Evolutionary conservation across 148 eudicot species (phyloP).

Genomic region (Cornus suecica): DNA sequence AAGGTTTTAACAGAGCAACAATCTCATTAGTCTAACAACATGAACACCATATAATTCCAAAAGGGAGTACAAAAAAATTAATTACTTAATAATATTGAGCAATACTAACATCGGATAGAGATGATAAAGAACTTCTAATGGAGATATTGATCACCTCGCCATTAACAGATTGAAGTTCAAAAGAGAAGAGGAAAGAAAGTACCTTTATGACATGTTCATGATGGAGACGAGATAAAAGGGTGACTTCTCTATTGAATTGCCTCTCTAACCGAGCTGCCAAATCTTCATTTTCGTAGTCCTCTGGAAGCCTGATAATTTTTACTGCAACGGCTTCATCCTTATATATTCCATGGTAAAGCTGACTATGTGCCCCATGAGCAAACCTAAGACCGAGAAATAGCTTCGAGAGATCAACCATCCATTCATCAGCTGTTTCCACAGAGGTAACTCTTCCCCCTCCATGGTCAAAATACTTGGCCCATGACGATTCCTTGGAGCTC

Average conservation of each 20-base stretch:
- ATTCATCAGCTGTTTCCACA: slow-evolving; percentile 71
- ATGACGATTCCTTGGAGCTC: slow-evolving; percentile 43
- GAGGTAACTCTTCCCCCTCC: slow-evolving; percentile 73
- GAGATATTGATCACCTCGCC: neutral
- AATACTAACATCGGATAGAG: neutral
- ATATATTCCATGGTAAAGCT: slow-evolving; percentile 81
- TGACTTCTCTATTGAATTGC: slow-evolving; percentile 74
- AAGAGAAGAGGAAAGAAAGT: no score
- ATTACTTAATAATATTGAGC: neutral
- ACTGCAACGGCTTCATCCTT: slow-evolving; percentile 79
- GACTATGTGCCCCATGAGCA: slow-evolving; percentile 87
- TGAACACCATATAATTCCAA: neutral
- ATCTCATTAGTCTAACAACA: neutral
- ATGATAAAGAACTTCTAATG: neutral
- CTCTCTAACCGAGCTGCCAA: slow-evolving; percentile 65
- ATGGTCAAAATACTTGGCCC: slow-evolving; percentile 83
- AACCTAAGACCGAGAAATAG: slow-evolving; percentile 71
- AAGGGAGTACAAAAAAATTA: neutral
- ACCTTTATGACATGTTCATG: slow-evolving; percentile 90
- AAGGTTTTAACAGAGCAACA: neutral
- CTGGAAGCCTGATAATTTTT: slow-evolving; percentile 73
- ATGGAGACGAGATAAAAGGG: slow-evolving; percentile 64
- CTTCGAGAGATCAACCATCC: slow-evolving; percentile 72
- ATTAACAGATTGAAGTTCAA: neutral
- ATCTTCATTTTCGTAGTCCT: slow-evolving; percentile 70